A percentile compares a stretch with the other conserved stretches of the same genome.
These are phyloP conservation scores for Dictyophora rubrovolvata DNA, from an alignment of 768 basidiomycete species.

Conservation along the genomic window DNA sequence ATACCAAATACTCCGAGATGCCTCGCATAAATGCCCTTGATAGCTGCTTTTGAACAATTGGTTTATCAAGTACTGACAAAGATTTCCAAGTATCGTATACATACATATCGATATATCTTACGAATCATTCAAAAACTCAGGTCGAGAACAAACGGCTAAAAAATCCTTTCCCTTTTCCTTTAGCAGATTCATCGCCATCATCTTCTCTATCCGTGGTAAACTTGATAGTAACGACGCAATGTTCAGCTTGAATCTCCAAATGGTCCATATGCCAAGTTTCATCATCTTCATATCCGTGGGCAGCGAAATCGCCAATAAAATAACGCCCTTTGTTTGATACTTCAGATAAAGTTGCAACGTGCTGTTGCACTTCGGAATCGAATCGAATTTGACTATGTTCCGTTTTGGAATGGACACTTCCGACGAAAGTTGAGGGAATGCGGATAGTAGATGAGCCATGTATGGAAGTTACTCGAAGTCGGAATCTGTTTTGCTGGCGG, in stretches of 20 bases:
- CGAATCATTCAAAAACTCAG: too few relatives aligned
- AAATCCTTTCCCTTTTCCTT: not conserved
- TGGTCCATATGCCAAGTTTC: constrained; percentile 31
- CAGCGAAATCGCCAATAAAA: constrained; percentile 6
- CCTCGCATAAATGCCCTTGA: too few relatives aligned
- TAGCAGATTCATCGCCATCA: constrained; percentile 13
- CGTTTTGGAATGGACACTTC: not conserved
- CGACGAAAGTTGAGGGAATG: constrained; percentile 1
- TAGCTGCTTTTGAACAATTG: too few relatives aligned
- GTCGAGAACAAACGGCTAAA: not conserved
- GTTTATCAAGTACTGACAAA: too few relatives aligned
- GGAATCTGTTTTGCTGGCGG: not conserved
- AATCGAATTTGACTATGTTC: not conserved
- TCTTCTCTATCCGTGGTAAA: constrained; percentile 23
- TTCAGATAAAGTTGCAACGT: constrained; percentile 3
- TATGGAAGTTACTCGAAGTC: not conserved
- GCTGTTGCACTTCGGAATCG: not conserved
- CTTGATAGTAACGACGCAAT: constrained; percentile 28
- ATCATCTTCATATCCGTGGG: constrained; percentile 11
- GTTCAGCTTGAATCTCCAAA: constrained; percentile 24
- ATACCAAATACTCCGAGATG: too few relatives aligned
- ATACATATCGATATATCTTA: too few relatives aligned
- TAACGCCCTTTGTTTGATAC: not conserved
- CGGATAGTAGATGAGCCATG: constrained; percentile 1
- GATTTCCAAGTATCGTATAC: too few relatives aligned